Percentiles rank a stretch among this genome's conserved stretches.
Evolutionary conservation across 2,329 filamentous ascomycete species (phyloP).

Genomic region (Fusarium nematophilum): DNA sequence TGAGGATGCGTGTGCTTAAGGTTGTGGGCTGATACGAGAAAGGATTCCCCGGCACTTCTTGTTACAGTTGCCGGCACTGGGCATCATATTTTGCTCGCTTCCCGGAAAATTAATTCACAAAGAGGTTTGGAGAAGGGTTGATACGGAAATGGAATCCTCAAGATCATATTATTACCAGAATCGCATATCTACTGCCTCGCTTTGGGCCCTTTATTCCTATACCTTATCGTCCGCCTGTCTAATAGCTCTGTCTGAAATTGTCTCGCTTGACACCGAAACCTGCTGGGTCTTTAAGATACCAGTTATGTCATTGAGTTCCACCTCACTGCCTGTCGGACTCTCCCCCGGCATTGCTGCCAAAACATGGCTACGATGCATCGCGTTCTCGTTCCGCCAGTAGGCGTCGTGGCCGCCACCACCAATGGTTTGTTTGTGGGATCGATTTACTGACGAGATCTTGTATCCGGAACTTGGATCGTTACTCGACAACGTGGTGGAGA

Average conservation of each 20-base stretch:
- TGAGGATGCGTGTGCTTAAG: too few relatives aligned
- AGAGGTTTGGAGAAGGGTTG: too few relatives aligned
- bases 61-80: too few relatives aligned
- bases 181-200: too few relatives aligned
- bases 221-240: too few relatives aligned
- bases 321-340: constrained; percentile 17
- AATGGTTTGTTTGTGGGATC: not conserved
- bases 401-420: not conserved
- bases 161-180: too few relatives aligned
- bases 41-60: too few relatives aligned
- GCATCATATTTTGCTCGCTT: too few relatives aligned
- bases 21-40: too few relatives aligned
- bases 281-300: constrained; percentile 27
- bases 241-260: not conserved
- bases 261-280: constrained; percentile 18
- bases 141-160: too few relatives aligned
- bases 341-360: not conserved
- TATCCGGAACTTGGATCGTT: constrained; percentile 8
- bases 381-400: constrained; percentile 11
- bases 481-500: not conserved
- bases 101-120: too few relatives aligned
- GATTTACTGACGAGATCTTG: not conserved
- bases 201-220: too few relatives aligned
- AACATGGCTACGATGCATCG: not conserved
- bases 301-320: constrained; percentile 8